Evolutionary conservation across 306 rosid species (phyloP).

Genomic region (Nissolia schottii): DNA sequence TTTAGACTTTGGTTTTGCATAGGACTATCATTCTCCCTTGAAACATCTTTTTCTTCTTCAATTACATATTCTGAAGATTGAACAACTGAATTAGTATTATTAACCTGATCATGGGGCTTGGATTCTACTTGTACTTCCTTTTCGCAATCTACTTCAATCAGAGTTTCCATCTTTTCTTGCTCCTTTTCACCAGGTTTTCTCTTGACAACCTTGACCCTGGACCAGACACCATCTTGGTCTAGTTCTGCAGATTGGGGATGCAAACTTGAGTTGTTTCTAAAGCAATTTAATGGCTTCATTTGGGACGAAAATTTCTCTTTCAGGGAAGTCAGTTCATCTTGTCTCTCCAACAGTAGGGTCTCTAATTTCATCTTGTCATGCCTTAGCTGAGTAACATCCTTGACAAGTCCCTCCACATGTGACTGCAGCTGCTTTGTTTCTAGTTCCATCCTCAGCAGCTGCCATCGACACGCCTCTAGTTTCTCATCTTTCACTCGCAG

Average conservation of each 20-base stretch:
- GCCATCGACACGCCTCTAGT: conserved; percentile 78
- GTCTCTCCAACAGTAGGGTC: conserved; percentile 54
- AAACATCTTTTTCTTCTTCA: conserved; percentile 32
- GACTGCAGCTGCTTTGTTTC: conserved; percentile 78
- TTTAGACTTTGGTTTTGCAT: conserved; percentile 24
- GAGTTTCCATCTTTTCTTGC: conserved; percentile 43
- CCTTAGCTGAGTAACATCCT: conserved; percentile 66
- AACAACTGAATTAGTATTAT: conserved; percentile 19
- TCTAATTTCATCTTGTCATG: conserved; percentile 67
- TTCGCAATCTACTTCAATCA: conserved; percentile 34
- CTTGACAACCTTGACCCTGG: conserved; percentile 43
- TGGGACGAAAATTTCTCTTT: conserved; percentile 61
- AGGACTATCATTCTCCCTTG: conserved; percentile 19
- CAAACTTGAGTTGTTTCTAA: conserved; percentile 28
- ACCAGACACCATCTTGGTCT: conserved; percentile 38
- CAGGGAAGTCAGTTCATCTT: conserved; percentile 53
- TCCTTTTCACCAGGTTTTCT: conserved; percentile 44
- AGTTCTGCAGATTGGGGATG: conserved; percentile 38
- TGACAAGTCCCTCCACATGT: conserved; percentile 60
- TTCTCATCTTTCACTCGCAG: conserved; percentile 83
- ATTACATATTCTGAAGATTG: conserved; percentile 34
- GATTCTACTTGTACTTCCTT: conserved; percentile 24
- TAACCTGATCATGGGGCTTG: background rate
- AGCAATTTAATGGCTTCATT: conserved; percentile 35
- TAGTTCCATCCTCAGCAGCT: conserved; percentile 68